These are phyloP conservation scores for Neobulgaria alba DNA, from an alignment of 2,329 filamentous ascomycete species.

Conservation along the genomic window DNA sequence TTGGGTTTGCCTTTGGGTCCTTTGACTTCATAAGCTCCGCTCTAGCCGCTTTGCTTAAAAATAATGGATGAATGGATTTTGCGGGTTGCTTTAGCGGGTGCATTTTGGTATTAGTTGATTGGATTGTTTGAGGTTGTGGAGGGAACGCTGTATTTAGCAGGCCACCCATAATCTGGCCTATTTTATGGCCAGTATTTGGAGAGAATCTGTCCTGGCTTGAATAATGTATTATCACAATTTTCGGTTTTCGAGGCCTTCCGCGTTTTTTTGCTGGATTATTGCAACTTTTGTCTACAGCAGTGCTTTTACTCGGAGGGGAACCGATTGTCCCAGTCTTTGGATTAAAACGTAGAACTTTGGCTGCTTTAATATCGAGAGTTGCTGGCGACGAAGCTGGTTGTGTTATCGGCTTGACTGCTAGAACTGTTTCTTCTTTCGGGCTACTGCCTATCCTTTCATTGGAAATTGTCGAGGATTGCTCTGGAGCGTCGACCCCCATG, in stretches of 20 bases:
- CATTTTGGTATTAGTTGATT: too few species aligned
- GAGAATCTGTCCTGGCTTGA: constrained; percentile 39
- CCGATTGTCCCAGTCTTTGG: constrained; percentile 1
- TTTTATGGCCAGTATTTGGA: constrained; percentile 45
- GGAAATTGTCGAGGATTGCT: background rate
- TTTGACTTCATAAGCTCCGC: constrained; percentile 5
- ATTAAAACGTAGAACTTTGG: background rate
- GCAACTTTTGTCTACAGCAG: too few species aligned
- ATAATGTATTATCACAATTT: constrained; percentile 52
- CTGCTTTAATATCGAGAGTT: constrained; percentile 6
- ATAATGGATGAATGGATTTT: constrained; percentile 56
- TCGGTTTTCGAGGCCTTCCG: constrained; percentile 32
- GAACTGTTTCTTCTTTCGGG: background rate
- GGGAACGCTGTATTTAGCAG: constrained; percentile 30
- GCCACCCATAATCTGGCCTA: constrained; percentile 60
- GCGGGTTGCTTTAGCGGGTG: background rate
- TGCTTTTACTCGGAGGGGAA: background rate
- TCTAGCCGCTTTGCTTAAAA: constrained; percentile 44
- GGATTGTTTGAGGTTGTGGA: background rate
- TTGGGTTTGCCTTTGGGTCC: background rate
- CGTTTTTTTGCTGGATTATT: constrained; percentile 26
- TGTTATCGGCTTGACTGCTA: background rate
- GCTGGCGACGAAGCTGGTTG: background rate
- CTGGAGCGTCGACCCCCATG: background rate
- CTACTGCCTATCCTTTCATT: background rate